Evolutionary conservation across 305 asterid species (phyloP).

Genomic region (Fraxinus nigra): DNA sequence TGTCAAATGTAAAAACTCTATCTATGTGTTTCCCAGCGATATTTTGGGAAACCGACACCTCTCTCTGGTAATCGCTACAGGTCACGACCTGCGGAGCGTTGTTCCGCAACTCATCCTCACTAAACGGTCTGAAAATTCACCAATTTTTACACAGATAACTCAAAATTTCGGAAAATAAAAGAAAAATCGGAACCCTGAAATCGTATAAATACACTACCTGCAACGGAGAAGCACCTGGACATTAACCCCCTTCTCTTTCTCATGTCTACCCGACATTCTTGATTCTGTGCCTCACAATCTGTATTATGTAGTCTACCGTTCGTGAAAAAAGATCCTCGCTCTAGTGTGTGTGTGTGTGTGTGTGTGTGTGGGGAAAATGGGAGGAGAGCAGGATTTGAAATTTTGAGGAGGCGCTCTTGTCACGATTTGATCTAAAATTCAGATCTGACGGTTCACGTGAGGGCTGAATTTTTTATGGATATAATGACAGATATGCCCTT

Average conservation of each 20-base stretch:
- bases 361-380: conserved; percentile 12
- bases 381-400: conserved; percentile 35
- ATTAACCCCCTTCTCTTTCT: conserved; percentile 78
- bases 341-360: conserved; percentile 3
- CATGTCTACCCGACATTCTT: conserved; percentile 63
- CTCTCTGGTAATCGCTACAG: conserved; percentile 80
- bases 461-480: not conserved
- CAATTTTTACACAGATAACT: not conserved
- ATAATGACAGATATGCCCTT: conserved; percentile 17
- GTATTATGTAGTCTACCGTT: not conserved
- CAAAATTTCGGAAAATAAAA: not conserved
- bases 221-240: conserved; percentile 95
- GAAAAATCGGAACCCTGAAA: conserved; percentile 18
- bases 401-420: conserved; percentile 30
- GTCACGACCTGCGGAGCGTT: conserved; percentile 93
- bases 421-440: not conserved
- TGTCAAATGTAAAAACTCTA: conserved; percentile 83
- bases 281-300: not conserved
- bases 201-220: conserved; percentile 43
- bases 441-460: conserved; percentile 27
- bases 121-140: conserved; percentile 61
- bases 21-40: conserved; percentile 94
- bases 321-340: conserved; percentile 3
- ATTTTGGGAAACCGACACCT: conserved; percentile 80
- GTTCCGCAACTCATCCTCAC: conserved; percentile 82